Conservation (phyloP, 2,329 filamentous ascomycete genomes). For the Fusarium liriodendri region DNA sequence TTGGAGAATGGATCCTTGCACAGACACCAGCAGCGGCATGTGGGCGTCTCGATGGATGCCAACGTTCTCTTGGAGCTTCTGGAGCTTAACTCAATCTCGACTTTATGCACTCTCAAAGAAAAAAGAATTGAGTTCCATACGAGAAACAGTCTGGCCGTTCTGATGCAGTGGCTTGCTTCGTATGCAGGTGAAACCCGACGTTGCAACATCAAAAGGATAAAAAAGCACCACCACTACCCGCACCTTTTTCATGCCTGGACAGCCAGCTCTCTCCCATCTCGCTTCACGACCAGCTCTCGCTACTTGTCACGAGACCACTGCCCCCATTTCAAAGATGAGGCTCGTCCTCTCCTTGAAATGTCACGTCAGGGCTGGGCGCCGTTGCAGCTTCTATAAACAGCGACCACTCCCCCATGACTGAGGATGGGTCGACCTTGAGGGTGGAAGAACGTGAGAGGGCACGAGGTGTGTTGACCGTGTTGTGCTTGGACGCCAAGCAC, state of each 20-base stretch:
- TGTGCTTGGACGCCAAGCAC: slow-evolving; percentile 5
- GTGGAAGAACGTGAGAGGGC: slow-evolving; percentile 5
- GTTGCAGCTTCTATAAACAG: neutral
- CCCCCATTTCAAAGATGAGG: neutral
- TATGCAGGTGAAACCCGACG: slow-evolving; percentile 33
- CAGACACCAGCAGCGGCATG: neutral
- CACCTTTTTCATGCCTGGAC: neutral
- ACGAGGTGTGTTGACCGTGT: neutral
- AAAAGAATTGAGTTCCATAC: slow-evolving; percentile 20
- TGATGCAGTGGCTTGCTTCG: slow-evolving; percentile 39
- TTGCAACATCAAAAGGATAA: slow-evolving; percentile 18
- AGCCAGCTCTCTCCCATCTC: slow-evolving; percentile 8
- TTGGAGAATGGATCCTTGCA: neutral
- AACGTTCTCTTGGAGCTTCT: neutral
- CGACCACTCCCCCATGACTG: neutral
- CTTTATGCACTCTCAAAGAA: neutral
- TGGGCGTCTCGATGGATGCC: neutral
- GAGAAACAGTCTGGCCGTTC: slow-evolving; percentile 12
- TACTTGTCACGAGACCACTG: slow-evolving; percentile 30
- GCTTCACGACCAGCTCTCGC: neutral
- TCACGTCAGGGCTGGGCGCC: neutral
- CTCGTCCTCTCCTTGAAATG: neutral
- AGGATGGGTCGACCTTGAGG: slow-evolving; percentile 22
- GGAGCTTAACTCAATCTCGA: neutral
- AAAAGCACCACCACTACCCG: neutral